A percentile compares a stretch with the other conserved stretches of the same genome.
Conservation (phyloP, 2,329 filamentous ascomycete species). For the Diplocarpon mali region DNA sequence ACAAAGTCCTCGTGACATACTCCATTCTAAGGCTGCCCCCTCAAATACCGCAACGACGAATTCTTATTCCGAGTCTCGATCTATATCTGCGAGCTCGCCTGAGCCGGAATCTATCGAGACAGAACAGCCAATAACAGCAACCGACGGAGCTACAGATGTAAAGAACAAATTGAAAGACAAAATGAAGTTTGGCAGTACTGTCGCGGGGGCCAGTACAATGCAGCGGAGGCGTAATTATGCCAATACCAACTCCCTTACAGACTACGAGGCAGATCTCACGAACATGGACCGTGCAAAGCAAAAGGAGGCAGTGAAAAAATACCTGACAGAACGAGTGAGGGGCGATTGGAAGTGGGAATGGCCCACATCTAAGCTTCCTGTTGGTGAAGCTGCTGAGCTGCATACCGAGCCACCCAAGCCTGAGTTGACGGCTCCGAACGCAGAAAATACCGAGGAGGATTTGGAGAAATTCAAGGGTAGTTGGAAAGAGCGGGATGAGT, state of each 20-base stretch:
- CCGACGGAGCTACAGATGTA: conserved; percentile 4
- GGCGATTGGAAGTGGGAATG: conserved; percentile 51
- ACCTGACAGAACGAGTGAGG: conserved; percentile 42
- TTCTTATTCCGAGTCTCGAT: neutral
- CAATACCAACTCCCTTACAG: conserved; percentile 30
- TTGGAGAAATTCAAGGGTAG: conserved; percentile 3
- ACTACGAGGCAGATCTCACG: conserved; percentile 47
- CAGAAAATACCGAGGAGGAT: conserved; percentile 1
- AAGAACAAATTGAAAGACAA: conserved; percentile 11
- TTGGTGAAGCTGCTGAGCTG: neutral
- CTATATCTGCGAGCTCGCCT: conserved; percentile 1
- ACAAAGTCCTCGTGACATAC: conserved; percentile 12
- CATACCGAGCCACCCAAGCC: neutral
- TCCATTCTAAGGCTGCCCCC: conserved; percentile 2
- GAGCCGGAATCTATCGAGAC: conserved; percentile 4
- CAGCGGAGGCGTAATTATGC: conserved; percentile 22
- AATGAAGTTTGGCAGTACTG: conserved; percentile 17
- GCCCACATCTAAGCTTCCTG: conserved; percentile 30
- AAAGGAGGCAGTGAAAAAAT: conserved; percentile 49
- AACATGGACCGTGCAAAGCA: conserved; percentile 51
- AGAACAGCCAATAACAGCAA: conserved; percentile 5
- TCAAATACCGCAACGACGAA: conserved; percentile 4
- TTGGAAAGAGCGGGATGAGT: conserved; percentile 27
- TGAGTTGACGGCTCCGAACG: neutral
- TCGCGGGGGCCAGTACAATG: conserved; percentile 1